Conservation (phyloP, 2,329 filamentous ascomycete species). For the Stromatinia cepivora region DNA sequence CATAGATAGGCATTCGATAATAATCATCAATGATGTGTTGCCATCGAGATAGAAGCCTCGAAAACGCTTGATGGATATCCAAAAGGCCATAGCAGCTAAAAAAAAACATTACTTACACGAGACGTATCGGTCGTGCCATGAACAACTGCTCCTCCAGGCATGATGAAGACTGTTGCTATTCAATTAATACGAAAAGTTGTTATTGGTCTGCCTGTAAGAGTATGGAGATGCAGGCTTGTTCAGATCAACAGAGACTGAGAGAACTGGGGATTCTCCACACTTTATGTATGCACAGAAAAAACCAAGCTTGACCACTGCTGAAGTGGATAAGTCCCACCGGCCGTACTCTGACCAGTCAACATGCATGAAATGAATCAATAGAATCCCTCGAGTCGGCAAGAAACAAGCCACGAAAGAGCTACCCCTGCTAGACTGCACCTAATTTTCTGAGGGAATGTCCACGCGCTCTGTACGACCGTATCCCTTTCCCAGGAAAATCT, state of each 20-base stretch:
- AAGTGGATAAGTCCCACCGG: constrained; percentile 4
- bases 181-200: constrained; percentile 4
- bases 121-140: constrained; percentile 25
- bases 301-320: not conserved
- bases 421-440: constrained; percentile 1
- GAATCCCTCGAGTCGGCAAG: not conserved
- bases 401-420: constrained; percentile 14
- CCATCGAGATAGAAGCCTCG: not conserved
- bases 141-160: constrained; percentile 24
- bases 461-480: constrained; percentile 21
- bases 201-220: constrained; percentile 7
- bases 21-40: not conserved
- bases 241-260: constrained; percentile 13
- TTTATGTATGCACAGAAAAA: constrained; percentile 15
- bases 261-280: not conserved
- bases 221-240: constrained; percentile 8
- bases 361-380: constrained; percentile 5
- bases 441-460: constrained; percentile 11
- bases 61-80: not conserved
- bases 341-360: constrained; percentile 16
- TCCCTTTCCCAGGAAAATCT: constrained; percentile 7
- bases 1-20: not conserved
- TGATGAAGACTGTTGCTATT: constrained; percentile 18
- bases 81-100: not conserved
- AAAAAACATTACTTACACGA: constrained; percentile 19